Base-by-base conservation (phyloP, 169 alveolate genomes). In the Cystoisospora suis region DNA sequence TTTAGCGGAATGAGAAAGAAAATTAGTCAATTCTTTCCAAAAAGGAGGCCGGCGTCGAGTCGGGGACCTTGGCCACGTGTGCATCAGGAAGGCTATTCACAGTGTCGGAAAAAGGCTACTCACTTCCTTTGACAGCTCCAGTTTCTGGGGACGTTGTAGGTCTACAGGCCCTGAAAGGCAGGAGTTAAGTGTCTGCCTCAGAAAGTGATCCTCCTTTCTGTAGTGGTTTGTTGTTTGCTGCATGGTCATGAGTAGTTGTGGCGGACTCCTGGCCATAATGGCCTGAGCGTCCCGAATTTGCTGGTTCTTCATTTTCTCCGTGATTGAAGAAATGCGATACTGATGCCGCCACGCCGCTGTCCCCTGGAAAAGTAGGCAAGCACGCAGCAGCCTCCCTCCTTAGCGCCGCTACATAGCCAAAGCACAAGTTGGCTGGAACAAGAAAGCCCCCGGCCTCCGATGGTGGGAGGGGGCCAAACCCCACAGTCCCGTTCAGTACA, bases 101-200 rank as follows among this genome's bases (percentile, higher is more conserved):
- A n/a, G n/a, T n/a, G n/a, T n/a, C n/a, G n/a, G n/a, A n/a, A n/a
- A n/a, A n/a, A n/a, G 61, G n/a, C n/a, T 7, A 29, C 86, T 36
- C 40, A 77, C 86, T 23, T 77, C 69, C 23, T 77, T 45, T 27
- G 44, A 59, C 1, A 77, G 20, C 29, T 23, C 86, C 9, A 77
- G n/a, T 15, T 7, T 23, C 38, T 77, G 69, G n/a, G 86, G 69
- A 40, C 0, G 0, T 42, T 44, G 17, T 9, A 44, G 59, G 86
- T 77, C 86, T 45, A 45, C 86, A 1, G 69, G 59, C 2, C 65
- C 65, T 0, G 59, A 42, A 4, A 45, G 38, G 69, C 86, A 77
- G 69, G 44, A 77, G 86, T 12, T 45, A 40, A 77, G 86, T 45
- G 86, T 77, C 42, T 77, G 86, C 40, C n/a, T 77, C 86, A 72